A percentile compares a stretch with the other conserved stretches of the same genome.
phyloP scores from a whole-genome alignment of 169 alveolate species.

The Theileria luwenshuni region DNA sequence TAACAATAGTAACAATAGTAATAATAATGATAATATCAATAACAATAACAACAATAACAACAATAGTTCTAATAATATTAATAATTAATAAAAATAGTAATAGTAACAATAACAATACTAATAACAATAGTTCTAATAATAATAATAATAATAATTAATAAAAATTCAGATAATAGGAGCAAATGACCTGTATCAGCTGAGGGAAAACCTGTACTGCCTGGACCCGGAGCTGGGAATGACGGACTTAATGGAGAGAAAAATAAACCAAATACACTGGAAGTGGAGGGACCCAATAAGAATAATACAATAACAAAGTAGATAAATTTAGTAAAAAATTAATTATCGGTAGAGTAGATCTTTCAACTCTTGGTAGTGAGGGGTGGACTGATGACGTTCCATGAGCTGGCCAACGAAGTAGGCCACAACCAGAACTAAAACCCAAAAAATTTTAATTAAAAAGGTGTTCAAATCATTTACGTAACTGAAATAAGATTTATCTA shows the following conservation, averaged over 20 bases:
- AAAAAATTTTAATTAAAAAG: slow-evolving; percentile 18
- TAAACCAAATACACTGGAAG: slow-evolving; percentile 83
- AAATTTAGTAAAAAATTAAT: neutral
- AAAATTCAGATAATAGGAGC: slow-evolving; percentile 74
- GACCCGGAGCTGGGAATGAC: slow-evolving; percentile 71
- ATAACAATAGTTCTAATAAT: no score
- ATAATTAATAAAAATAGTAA: neutral
- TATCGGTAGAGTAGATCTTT: neutral
- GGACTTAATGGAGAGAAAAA: slow-evolving; percentile 79
- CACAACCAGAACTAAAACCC: slow-evolving; percentile 12
- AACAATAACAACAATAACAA: no score
- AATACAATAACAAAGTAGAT: slow-evolving; percentile 58
- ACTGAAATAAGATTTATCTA: slow-evolving; percentile 2
- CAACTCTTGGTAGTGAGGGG: neutral
- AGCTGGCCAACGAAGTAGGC: slow-evolving; percentile 1
- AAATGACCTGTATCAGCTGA: slow-evolving; percentile 76
- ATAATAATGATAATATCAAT: no score
- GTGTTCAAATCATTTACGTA: slow-evolving; percentile 42
- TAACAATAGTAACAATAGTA: no score
- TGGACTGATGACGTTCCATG: slow-evolving; percentile 18
- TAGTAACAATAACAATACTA: neutral
- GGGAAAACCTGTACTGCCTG: slow-evolving; percentile 79
- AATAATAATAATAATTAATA: neutral
- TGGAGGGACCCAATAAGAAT: slow-evolving; percentile 83
- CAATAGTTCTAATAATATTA: no score